Evolutionary conservation across 805 yeast species (phyloP).

Genomic region (Brettanomyces bruxellensis): DNA sequence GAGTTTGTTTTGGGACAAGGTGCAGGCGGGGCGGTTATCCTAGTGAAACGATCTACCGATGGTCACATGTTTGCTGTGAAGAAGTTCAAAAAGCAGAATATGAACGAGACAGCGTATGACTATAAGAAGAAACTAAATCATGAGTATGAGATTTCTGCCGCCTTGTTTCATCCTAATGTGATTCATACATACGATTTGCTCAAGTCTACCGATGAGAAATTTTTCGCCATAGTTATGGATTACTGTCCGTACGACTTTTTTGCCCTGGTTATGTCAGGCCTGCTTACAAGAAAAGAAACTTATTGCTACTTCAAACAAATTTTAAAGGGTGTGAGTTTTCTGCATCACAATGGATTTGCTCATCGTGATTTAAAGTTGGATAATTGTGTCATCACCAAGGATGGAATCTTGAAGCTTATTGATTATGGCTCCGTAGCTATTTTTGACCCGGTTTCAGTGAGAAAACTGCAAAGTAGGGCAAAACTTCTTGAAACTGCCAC

Average conservation of each 20-base stretch:
- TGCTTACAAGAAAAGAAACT: constrained; percentile 61
- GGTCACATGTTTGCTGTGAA: constrained; percentile 70
- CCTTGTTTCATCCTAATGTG: constrained; percentile 68
- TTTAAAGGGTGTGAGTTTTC: constrained; percentile 59
- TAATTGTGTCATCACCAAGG: constrained; percentile 73
- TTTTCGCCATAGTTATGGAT: constrained; percentile 79
- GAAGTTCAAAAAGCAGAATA: constrained; percentile 62
- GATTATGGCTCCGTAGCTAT: constrained; percentile 93
- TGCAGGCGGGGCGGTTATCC: constrained; percentile 90
- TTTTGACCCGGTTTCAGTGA: constrained; percentile 39
- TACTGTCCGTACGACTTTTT: constrained; percentile 89
- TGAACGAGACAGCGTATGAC: constrained; percentile 55
- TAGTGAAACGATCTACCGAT: constrained; percentile 51
- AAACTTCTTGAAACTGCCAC: neutral
- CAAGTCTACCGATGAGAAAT: constrained; percentile 43
- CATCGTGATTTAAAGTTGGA: constrained; percentile 91
- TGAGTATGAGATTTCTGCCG: constrained; percentile 77
- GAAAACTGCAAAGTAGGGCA: neutral
- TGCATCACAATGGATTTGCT: constrained; percentile 79
- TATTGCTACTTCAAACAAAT: constrained; percentile 81
- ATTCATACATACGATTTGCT: constrained; percentile 76
- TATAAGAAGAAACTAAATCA: constrained; percentile 72
- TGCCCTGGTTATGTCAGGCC: constrained; percentile 84
- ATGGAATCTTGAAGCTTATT: constrained; percentile 76
- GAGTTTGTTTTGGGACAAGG: constrained; percentile 57